These are phyloP conservation scores for Modicella reniformis DNA, from an alignment of 371 early-diverging fungal genomes.

Conservation along the genomic window DNA sequence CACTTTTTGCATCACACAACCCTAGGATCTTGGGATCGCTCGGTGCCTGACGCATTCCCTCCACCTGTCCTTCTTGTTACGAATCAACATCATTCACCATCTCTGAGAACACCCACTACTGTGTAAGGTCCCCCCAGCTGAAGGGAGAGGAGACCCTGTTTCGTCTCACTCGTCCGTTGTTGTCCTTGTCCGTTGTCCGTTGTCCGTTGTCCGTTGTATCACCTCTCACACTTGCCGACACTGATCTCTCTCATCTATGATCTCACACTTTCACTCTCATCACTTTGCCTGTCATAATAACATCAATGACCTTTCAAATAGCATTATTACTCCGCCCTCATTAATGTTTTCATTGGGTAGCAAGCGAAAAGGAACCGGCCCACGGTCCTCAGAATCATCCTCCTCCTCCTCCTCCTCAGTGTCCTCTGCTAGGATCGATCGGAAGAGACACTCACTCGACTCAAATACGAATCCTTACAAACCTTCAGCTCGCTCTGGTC, in stretches of 20 bases:
- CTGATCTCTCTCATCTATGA: background rate
- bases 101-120: background rate
- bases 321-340: background rate
- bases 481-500: slow-evolving; percentile 13
- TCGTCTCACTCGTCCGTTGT: too few species aligned
- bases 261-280: background rate
- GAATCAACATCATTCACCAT: too few species aligned
- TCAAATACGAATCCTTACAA: slow-evolving; percentile 10
- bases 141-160: too few species aligned
- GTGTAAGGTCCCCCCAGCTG: too few species aligned
- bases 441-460: slow-evolving; percentile 39
- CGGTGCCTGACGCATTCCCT: background rate
- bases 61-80: background rate
- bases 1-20: too few species aligned
- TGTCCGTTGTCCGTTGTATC: too few species aligned
- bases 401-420: background rate
- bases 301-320: background rate
- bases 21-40: too few species aligned
- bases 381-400: slow-evolving; percentile 11
- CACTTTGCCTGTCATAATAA: background rate
- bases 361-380: background rate
- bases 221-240: background rate
- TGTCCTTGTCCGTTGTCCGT: too few species aligned
- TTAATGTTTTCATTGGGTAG: slow-evolving; percentile 14
- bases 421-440: slow-evolving; percentile 1